Evolutionary conservation across 805 yeast species (phyloP).

Genomic region (Zygoascus bituminiphila): DNA sequence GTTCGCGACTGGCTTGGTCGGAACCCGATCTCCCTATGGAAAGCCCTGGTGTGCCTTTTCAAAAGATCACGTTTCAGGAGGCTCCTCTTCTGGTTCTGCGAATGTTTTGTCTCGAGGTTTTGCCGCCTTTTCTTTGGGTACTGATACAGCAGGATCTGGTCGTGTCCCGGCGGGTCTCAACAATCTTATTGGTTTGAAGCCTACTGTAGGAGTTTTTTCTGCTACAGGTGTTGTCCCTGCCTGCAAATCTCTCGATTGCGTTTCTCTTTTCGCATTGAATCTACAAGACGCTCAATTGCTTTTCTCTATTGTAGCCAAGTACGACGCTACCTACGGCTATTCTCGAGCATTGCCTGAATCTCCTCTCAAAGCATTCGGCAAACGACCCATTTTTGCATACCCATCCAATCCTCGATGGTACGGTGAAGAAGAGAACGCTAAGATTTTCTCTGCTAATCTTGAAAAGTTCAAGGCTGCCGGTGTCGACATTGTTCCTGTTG

Average conservation of each 20-base stretch:
- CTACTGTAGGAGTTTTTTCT: slow-evolving; percentile 82
- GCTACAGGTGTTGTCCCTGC: slow-evolving; percentile 95
- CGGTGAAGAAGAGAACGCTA: slow-evolving; percentile 72
- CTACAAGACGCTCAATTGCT: slow-evolving; percentile 76
- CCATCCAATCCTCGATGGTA: slow-evolving; percentile 71
- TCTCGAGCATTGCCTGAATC: slow-evolving; percentile 66
- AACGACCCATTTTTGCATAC: slow-evolving; percentile 61
- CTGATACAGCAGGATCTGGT: slow-evolving; percentile 98
- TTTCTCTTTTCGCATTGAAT: slow-evolving; percentile 72
- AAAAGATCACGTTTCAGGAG: slow-evolving; percentile 78
- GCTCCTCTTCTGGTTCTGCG: slow-evolving; percentile 95
- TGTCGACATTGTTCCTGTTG: slow-evolving; percentile 52
- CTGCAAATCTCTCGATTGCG: slow-evolving; percentile 89
- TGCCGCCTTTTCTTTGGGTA: slow-evolving; percentile 84
- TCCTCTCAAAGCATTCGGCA: slow-evolving; percentile 52
- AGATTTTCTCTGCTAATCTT: slow-evolving; percentile 55
- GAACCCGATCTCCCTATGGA: slow-evolving; percentile 93
- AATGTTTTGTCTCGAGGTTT: slow-evolving; percentile 82
- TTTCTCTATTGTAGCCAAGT: slow-evolving; percentile 61
- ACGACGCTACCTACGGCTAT: slow-evolving; percentile 71
- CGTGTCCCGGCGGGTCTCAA: slow-evolving; percentile 95
- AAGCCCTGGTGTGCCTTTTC: slow-evolving; percentile 74
- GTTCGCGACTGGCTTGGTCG: slow-evolving; percentile 96
- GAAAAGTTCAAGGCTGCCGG: slow-evolving; percentile 43
- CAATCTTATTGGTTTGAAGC: slow-evolving; percentile 87